These are phyloP conservation scores for Capsicum pubescens DNA, from an alignment of 257 asterid genomes.

Conservation along the genomic window DNA sequence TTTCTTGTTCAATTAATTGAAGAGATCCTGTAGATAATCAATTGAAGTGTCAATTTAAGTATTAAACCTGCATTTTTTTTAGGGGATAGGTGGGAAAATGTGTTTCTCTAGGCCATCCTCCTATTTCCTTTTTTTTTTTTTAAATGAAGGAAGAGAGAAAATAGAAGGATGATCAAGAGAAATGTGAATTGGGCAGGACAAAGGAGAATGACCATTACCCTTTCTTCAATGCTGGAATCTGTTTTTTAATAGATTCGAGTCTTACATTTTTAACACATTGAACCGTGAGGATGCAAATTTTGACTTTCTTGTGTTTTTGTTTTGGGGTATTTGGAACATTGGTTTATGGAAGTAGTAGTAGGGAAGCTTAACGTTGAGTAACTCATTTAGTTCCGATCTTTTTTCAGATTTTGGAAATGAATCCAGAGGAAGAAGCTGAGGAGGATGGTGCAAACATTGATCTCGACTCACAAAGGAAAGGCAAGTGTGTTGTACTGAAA, in stretches of 20 bases:
- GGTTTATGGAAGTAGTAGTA: background rate
- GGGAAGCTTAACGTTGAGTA: background rate
- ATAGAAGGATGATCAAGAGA: background rate
- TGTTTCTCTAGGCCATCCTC: background rate
- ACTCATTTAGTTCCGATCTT: background rate
- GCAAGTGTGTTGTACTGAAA: slow-evolving; percentile 94
- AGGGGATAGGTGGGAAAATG: background rate
- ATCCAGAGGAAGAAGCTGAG: slow-evolving; percentile 98
- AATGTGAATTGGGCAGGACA: background rate
- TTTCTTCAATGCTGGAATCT: background rate
- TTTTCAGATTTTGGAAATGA: slow-evolving; percentile 90
- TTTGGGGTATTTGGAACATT: background rate
- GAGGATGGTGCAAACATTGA: slow-evolving; percentile 99
- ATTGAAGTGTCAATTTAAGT: background rate
- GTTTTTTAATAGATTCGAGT: background rate
- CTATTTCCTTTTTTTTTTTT: too few species aligned
- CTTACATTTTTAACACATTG: background rate
- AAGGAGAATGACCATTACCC: background rate
- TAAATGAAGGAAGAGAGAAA: background rate
- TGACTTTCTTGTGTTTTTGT: background rate
- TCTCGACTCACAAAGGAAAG: slow-evolving; percentile 98
- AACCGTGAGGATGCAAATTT: background rate
- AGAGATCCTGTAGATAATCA: background rate
- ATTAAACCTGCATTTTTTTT: background rate
- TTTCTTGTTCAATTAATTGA: slow-evolving; percentile 8